Evolutionary conservation across 495 filamentous ascomycete species (phyloP).

Genomic region (Apiosordaria backusii): DNA sequence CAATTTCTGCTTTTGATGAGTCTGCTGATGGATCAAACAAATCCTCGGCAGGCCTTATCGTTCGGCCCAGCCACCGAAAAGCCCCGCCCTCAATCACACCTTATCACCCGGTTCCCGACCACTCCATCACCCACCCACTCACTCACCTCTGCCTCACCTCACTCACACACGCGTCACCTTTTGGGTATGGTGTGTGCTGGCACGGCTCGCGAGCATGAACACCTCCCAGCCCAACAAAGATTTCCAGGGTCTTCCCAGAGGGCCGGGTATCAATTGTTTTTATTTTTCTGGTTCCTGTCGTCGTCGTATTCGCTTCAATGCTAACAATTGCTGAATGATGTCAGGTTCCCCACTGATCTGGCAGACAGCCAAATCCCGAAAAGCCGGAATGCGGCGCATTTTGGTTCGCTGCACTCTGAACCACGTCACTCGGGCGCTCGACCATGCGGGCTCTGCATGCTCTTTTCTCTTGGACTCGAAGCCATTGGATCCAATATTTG

Average conservation of each 20-base stretch:
- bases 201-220: not conserved
- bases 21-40: not conserved
- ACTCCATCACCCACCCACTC: not conserved
- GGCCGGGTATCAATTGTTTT: conserved; percentile 15
- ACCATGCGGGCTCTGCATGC: conserved; percentile 27
- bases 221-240: not conserved
- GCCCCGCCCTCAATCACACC: not conserved
- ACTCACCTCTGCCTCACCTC: not conserved
- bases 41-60: not conserved
- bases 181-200: not conserved
- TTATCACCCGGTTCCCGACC: not conserved
- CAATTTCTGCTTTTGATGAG: not conserved
- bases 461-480: conserved; percentile 11
- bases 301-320: not conserved
- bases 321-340: not conserved
- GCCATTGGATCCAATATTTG: conserved; percentile 10
- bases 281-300: not conserved
- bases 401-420: not conserved
- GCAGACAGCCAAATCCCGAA: conserved; percentile 6
- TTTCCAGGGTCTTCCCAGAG: not conserved
- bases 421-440: conserved; percentile 26
- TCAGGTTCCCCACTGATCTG: not conserved
- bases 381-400: conserved; percentile 3
- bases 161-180: not conserved
- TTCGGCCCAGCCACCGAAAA: not conserved